Evolutionary conservation across 1,284 basidiomycete species (phyloP).

Genomic region (Meira miltonrushii): DNA sequence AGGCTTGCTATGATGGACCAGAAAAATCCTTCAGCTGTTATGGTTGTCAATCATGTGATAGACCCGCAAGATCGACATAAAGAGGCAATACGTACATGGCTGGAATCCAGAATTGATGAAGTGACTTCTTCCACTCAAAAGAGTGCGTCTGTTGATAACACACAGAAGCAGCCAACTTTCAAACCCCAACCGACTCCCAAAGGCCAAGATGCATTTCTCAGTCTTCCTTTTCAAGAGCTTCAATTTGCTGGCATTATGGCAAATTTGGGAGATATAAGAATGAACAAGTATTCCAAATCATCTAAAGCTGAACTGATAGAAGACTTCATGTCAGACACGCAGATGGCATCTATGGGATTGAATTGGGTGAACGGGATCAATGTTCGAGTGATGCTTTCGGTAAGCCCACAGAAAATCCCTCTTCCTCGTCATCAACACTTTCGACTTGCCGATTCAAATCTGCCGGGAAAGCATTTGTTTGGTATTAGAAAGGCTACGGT

Average conservation of each 20-base stretch:
- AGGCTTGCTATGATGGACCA: not conserved
- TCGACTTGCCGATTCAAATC: not conserved
- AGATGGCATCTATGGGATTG: constrained; percentile 7
- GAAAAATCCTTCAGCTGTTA: not conserved
- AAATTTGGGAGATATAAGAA: not conserved
- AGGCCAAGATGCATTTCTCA: not conserved
- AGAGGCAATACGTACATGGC: not conserved
- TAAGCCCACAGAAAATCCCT: not conserved
- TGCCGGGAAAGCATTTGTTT: not conserved
- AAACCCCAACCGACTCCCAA: not conserved
- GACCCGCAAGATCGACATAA: not conserved
- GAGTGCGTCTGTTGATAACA: not conserved
- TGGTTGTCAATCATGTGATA: constrained; percentile 8
- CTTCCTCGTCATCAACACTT: not conserved
- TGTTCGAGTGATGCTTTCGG: constrained; percentile 3
- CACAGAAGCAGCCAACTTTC: not conserved
- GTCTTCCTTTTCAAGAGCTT: constrained; percentile 1
- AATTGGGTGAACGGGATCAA: constrained; percentile 8
- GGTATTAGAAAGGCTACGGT: not conserved
- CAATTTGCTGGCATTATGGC: constrained; percentile 2
- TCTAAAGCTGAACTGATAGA: not conserved
- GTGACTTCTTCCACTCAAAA: not conserved
- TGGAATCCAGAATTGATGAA: not conserved
- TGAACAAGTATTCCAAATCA: not conserved
- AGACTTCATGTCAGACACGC: not conserved